Evolutionary conservation across 2,329 filamentous ascomycete genomes (phyloP), one percentile per base, ranked within the genome.

Genomic region (Colletotrichum australisinense): DNA sequence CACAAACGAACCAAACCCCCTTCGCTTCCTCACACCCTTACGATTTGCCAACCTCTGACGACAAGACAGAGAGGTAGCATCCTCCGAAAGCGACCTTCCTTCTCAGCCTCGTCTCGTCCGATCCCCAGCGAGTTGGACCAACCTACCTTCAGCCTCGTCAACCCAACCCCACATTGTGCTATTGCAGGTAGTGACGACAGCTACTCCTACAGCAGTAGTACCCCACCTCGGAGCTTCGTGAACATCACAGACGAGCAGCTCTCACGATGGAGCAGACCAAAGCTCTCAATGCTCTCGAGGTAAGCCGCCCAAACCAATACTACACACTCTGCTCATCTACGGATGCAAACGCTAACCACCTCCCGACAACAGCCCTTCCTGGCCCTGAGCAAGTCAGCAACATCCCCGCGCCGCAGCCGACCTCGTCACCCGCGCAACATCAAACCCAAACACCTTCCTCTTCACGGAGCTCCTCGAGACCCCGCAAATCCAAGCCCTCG

Each of bases 401-500:
- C 91, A 7, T 95, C 95, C 12, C 53, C 93, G 94, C 77, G 94
- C 95, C 72, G 93, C 95, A 55, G 93, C 94, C 79, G 95, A 98
- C 81, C 90, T 98, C 67, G 90, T 98, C 81, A 91, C 89, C 57
- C 94, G 95, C 84, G 97, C 95, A 74, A 98, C 95, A 63, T 95
- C 95, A n/a, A 92, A 92, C 69, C 91, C 94, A 32, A 94, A 95
- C 83, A 97, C 95, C 76, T 99, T 93, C 83, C 89, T 98, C 84
- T 99, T 99, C 86, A 91, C 94, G 77, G 96, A 98, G 85, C 92
- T 99, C n/a, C 91, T 99, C 49, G 89, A 93, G 78, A 91, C 92
- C 1, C 91, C 94, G 0, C 91, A 94, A 78, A 92, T 98, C 76
- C 93, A 97, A 83, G 88, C 90, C 14, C 91, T 98, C 57, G 86